These are phyloP conservation scores for Debaryomycetaceae sp. DNA, from an alignment of 1,139 yeast genomes.

Conservation along the genomic window DNA sequence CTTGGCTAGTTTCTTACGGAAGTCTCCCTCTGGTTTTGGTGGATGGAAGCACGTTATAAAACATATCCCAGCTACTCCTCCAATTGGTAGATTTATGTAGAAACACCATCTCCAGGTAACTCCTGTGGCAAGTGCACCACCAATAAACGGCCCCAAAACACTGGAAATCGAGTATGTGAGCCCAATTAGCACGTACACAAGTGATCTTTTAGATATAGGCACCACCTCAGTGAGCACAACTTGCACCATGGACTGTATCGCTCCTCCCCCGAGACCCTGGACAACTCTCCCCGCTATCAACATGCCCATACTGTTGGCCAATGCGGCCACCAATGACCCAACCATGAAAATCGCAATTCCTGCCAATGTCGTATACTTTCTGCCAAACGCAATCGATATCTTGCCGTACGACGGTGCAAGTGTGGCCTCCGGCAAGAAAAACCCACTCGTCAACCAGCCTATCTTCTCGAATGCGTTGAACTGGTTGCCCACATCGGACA, in stretches of 20 bases:
- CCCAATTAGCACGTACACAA: constrained; percentile 48
- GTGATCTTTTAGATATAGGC: constrained; percentile 55
- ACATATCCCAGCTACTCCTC: constrained; percentile 50
- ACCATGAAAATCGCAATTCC: constrained; percentile 56
- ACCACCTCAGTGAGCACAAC: constrained; percentile 61
- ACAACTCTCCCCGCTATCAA: constrained; percentile 68
- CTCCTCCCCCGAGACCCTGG: constrained; percentile 75
- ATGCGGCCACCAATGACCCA: constrained; percentile 61
- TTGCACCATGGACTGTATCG: constrained; percentile 56
- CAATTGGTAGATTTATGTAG: constrained; percentile 66
- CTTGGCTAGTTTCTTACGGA: constrained; percentile 36
- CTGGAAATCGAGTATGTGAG: constrained; percentile 54
- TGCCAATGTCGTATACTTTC: constrained; percentile 47
- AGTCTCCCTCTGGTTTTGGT: constrained; percentile 42
- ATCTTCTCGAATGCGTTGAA: constrained; percentile 53
- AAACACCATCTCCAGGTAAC: constrained; percentile 81
- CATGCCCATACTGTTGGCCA: constrained; percentile 54
- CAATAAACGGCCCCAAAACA: constrained; percentile 62
- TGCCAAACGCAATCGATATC: constrained; percentile 57
- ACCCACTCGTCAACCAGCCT: constrained; percentile 63
- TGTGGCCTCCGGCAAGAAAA: constrained; percentile 56
- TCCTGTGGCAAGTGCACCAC: constrained; percentile 61
- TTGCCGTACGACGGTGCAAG: constrained; percentile 61
- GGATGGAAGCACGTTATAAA: constrained; percentile 54
- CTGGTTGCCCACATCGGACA: constrained; percentile 52